Base-by-base conservation (phyloP, 805 yeast species). In the Yarrowia sp. region DNA sequence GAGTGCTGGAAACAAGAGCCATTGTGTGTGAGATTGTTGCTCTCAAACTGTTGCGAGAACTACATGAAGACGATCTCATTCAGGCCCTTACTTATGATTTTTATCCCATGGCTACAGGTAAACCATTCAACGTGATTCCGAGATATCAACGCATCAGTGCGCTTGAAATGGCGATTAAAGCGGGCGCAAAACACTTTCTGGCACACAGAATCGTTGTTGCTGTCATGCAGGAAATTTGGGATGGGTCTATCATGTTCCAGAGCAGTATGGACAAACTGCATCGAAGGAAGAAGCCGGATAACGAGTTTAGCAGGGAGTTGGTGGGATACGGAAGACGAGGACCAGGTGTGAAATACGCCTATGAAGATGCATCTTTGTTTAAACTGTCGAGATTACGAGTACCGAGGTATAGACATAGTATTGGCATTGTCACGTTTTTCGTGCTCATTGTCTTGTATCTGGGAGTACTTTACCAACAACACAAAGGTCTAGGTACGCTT, bases 11-110 rank as follows among this genome's bases (percentile, higher is more conserved):
- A 6, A 82, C 86, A 3, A 78, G 84, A 63, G 80, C 86, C 38
- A 78, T 74, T 65, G 75, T 83, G 4, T 84, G 87, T 69, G 87
- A 84, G 71, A 69, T 81, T n/a, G 73, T 83, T 39, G 84, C 86
- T 1, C 75, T 82, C 18, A 74, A 84, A 66, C 76, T 84, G 71
- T 74, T 83, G 35, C 73, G 81, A 50, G 85, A 81, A 65, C 81
- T 78, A 67, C 70, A 68, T 38, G 76, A 75, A 47, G 74, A 72
- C 36, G 80, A 78, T 64, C 71, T 84, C 47, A 80, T 83, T 44
- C 78, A 80, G 67, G 74, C 80, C 33, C 71, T 84, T 15, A 82
- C 83, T 8, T 77, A 70, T 65, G 79, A 76, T 65, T 77, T 77
- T 70, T 79, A 78, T 57, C 86, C 87, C 0, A 71, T 83, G 70